phyloP scores from a whole-genome alignment of 768 basidiomycete species.

The Phaffia australis region DNA sequence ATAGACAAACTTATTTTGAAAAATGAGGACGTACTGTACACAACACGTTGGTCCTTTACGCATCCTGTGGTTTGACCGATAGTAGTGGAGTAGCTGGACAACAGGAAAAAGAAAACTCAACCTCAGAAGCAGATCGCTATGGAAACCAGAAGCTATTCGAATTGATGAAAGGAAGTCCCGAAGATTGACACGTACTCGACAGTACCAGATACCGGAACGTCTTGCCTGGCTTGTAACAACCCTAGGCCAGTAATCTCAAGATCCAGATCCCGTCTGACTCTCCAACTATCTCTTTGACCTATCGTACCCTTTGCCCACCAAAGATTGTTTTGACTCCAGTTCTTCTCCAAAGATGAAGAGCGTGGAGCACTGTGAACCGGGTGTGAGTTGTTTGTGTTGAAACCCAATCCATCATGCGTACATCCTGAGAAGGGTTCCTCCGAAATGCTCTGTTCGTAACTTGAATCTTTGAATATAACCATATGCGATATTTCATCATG shows the following conservation, averaged over 20 bases:
- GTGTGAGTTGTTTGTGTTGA: conserved; percentile 51
- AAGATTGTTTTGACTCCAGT: neutral
- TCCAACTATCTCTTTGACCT: conserved; percentile 44
- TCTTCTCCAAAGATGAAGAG: conserved; percentile 27
- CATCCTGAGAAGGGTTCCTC: conserved; percentile 44
- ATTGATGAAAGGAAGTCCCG: conserved; percentile 4
- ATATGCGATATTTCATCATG: no score
- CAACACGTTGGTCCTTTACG: conserved; percentile 59
- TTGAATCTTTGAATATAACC: no score
- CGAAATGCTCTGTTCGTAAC: no score
- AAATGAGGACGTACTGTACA: conserved; percentile 36
- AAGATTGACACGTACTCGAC: neutral
- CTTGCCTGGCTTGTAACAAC: conserved; percentile 24
- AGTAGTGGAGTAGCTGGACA: conserved; percentile 51
- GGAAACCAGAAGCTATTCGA: neutral
- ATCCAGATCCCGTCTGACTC: conserved; percentile 39
- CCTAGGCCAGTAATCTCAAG: conserved; percentile 6
- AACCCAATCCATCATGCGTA: conserved; percentile 57
- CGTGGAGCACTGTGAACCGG: conserved; percentile 30
- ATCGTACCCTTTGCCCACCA: conserved; percentile 20
- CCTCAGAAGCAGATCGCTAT: neutral
- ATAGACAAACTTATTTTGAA: neutral
- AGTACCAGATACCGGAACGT: neutral
- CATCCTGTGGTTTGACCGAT: conserved; percentile 66
- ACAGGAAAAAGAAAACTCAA: conserved; percentile 19